Evolutionary conservation across 2,329 filamentous ascomycete genomes (phyloP).

Genomic region (Clarireedia homoeocarpa): DNA sequence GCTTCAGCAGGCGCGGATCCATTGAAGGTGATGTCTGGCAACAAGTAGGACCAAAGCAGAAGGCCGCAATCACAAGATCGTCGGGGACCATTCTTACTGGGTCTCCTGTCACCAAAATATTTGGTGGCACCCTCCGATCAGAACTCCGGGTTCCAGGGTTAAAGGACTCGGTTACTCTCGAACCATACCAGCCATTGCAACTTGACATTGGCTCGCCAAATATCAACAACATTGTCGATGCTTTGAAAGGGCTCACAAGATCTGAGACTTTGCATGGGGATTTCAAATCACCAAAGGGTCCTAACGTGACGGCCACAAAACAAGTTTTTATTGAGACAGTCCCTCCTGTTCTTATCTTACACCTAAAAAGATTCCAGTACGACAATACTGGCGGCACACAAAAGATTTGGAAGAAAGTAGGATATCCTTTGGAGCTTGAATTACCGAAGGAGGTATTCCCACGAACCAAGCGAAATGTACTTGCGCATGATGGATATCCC

Average conservation of each 20-base stretch:
- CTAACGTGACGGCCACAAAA: slow-evolving; percentile 74
- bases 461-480: slow-evolving; percentile 58
- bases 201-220: slow-evolving; percentile 85
- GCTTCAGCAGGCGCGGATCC: slow-evolving; percentile 26
- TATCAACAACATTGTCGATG: slow-evolving; percentile 86
- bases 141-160: slow-evolving; percentile 80
- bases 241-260: slow-evolving; percentile 74
- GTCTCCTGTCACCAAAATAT: slow-evolving; percentile 88
- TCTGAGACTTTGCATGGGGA: slow-evolving; percentile 80
- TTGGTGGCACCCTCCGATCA: slow-evolving; percentile 83
- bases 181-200: slow-evolving; percentile 91
- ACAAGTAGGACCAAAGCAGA: slow-evolving; percentile 90
- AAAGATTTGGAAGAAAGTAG: slow-evolving; percentile 98
- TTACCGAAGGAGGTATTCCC: slow-evolving; percentile 87
- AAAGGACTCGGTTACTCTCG: slow-evolving; percentile 84
- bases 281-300: slow-evolving; percentile 71
- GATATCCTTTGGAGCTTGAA: slow-evolving; percentile 89
- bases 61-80: slow-evolving; percentile 74
- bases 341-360: slow-evolving; percentile 85
- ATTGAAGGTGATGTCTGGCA: slow-evolving; percentile 67
- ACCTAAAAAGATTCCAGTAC: slow-evolving; percentile 96
- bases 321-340: slow-evolving; percentile 90
- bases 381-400: slow-evolving; percentile 81
- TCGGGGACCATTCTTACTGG: slow-evolving; percentile 68
- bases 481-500: slow-evolving; percentile 61